These are phyloP conservation scores for Paecilomyces fulvus DNA, from an alignment of 2,329 filamentous ascomycete genomes.

Conservation along the genomic window DNA sequence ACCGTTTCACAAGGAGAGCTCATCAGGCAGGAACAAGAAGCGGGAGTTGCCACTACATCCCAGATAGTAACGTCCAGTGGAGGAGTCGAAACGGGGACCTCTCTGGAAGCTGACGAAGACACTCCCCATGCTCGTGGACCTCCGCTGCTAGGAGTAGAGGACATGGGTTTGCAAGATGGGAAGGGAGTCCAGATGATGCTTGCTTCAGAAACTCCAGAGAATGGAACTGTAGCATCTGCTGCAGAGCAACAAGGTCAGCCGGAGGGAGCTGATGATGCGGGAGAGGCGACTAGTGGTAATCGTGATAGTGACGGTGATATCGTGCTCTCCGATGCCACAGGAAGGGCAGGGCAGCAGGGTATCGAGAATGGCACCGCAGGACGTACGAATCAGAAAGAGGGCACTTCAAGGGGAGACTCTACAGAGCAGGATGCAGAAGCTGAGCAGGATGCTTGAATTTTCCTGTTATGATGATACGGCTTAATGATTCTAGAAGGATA, in stretches of 20 bases:
- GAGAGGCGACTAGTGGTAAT: background rate
- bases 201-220: slow-evolving; percentile 3
- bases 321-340: background rate
- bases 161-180: slow-evolving; percentile 68
- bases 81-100: slow-evolving; percentile 5
- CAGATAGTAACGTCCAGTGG: slow-evolving; percentile 15
- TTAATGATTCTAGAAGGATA: background rate
- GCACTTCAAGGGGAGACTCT: background rate
- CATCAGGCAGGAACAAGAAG: slow-evolving; percentile 75
- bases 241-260: background rate
- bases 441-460: background rate
- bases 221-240: background rate
- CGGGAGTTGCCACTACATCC: slow-evolving; percentile 64
- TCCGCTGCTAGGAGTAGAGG: slow-evolving; percentile 72
- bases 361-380: background rate
- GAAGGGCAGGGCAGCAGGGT: background rate
- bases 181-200: slow-evolving; percentile 37
- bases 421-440: background rate
- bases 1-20: slow-evolving; percentile 77
- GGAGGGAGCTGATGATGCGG: background rate
- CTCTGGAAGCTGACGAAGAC: slow-evolving; percentile 46
- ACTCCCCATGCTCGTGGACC: slow-evolving; percentile 75
- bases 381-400: background rate
- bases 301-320: background rate
- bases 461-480: background rate